Evolutionary conservation across 1,284 basidiomycete species (phyloP), one percentile per base, ranked within the genome.

Genomic region (Cutaneotrichosporon spelunceum): DNA sequence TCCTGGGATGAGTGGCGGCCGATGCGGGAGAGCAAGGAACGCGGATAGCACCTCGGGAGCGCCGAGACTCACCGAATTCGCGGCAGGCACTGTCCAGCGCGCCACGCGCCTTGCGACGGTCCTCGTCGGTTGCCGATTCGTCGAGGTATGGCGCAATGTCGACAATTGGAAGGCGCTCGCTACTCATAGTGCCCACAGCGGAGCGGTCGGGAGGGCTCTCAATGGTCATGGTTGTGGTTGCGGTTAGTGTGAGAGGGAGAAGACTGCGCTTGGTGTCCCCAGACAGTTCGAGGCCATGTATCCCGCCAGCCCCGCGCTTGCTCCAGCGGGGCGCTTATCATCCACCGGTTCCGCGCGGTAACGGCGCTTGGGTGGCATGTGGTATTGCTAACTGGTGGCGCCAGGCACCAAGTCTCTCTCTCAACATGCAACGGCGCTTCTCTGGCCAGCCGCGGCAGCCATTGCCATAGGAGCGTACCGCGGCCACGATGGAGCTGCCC

Each of bases 31-130:
- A 3, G 6, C 13, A 4, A 3, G 34, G 34, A 11, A 6, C 30
- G 30, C 7, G 36, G 36, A 39, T 39, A 19, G 19, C 16, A 42
- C n/a, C n/a, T n/a, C n/a, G n/a, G n/a, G n/a, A n/a, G n/a, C n/a
- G n/a, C n/a, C n/a, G n/a, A 29, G 27, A 26, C 48, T 30, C 19
- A 50, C 48, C 69, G 30, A 70, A 69, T 30, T 88, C 81, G 21
- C 87, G 71, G 72, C 89, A 92, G 14, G 90, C 90, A 1, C 79
- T 72, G 71, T 93, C 90, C 13, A 93, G 78, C 0, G 85, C 83
- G 24, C 82, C 79, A 6, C 88, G 84, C 0, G 84, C 82, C 16
- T 80, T 71, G 33, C 55, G 29, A 21, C 56, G 57, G 36, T 61
- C 58, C 8, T 45, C 53, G 26, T 56, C 30, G 2, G 26, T 52